Evolutionary conservation across 768 basidiomycete genomes (phyloP).

Genomic region (Xerocomellus amylosporus): DNA sequence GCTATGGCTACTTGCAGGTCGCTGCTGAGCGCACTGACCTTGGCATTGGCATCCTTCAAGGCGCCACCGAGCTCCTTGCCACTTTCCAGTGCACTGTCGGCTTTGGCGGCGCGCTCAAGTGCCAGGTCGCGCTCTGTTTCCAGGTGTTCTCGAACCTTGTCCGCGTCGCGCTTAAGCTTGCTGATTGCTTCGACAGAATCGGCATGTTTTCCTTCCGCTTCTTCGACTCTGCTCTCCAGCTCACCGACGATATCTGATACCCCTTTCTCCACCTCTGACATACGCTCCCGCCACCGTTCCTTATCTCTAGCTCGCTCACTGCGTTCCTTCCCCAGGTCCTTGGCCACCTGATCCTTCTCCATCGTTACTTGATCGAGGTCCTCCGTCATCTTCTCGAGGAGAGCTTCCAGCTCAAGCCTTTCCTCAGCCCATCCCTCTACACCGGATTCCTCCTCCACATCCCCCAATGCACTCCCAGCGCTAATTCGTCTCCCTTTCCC

Average conservation of each 20-base stretch:
- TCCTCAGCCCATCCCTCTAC: conserved; percentile 74
- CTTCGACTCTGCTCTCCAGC: conserved; percentile 53
- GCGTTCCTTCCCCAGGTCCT: conserved; percentile 52
- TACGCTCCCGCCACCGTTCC: conserved; percentile 66
- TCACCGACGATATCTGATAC: conserved; percentile 66
- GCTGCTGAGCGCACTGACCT: conserved; percentile 49
- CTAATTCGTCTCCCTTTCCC: conserved; percentile 49
- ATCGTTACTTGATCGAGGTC: conserved; percentile 39
- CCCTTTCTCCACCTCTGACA: conserved; percentile 68
- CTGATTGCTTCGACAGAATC: conserved; percentile 40
- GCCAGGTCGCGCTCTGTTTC: conserved; percentile 55
- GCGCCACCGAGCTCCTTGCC: conserved; percentile 69
- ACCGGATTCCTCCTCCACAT: conserved; percentile 59
- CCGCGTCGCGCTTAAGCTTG: conserved; percentile 43
- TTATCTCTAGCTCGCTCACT: conserved; percentile 62
- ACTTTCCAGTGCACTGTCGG: conserved; percentile 59
- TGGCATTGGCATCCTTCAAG: conserved; percentile 62
- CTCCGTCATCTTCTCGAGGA: conserved; percentile 37
- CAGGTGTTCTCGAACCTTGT: conserved; percentile 43
- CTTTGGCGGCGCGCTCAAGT: conserved; percentile 58
- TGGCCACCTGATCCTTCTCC: conserved; percentile 47
- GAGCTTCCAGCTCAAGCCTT: conserved; percentile 51
- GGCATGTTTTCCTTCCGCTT: conserved; percentile 48
- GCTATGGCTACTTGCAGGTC: conserved; percentile 53
- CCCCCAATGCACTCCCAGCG: conserved; percentile 49